These are phyloP conservation scores for Ophiocordyceps camponoti-rufipedis DNA, from an alignment of 2,329 filamentous ascomycete genomes.

Conservation along the genomic window DNA sequence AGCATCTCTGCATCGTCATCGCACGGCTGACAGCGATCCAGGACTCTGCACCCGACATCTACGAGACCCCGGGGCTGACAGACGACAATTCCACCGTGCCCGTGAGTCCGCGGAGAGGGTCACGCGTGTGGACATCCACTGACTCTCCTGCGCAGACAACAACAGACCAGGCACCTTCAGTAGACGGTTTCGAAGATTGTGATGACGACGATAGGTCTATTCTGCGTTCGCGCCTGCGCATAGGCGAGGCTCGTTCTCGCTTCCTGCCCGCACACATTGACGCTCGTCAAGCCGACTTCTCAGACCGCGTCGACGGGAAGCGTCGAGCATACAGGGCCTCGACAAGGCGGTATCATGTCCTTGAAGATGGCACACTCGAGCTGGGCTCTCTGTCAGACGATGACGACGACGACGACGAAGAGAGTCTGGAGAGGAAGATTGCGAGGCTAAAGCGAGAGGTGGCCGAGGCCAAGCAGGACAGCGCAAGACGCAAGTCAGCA, in stretches of 20 bases:
- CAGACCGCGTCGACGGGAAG: constrained; percentile 69
- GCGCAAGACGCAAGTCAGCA: constrained; percentile 32
- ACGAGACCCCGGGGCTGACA: constrained; percentile 85
- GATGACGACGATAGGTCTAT: constrained; percentile 50
- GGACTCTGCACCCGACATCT: constrained; percentile 88
- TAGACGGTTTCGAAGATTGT: constrained; percentile 43
- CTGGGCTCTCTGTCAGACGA: constrained; percentile 60
- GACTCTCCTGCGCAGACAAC: constrained; percentile 24
- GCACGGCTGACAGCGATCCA: constrained; percentile 15
- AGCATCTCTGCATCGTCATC: too few relatives aligned
- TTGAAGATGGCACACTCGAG: constrained; percentile 45
- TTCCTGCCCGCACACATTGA: constrained; percentile 65
- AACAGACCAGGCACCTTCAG: constrained; percentile 36
- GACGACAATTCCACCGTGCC: constrained; percentile 77
- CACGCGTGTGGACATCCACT: constrained; percentile 6
- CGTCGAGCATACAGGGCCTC: constrained; percentile 69
- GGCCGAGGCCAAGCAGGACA: constrained; percentile 50
- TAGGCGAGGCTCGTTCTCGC: constrained; percentile 59
- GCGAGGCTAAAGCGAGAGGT: constrained; percentile 70
- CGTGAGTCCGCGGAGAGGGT: constrained; percentile 27
- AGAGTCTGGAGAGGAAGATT: constrained; percentile 61
- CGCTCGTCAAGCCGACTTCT: constrained; percentile 67
- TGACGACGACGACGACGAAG: constrained; percentile 49
- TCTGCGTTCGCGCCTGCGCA: constrained; percentile 56
- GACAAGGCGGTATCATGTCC: constrained; percentile 44